phyloP scores from a whole-genome alignment of 2,329 filamentous ascomycete species.

The Ambrosiella xylebori region DNA sequence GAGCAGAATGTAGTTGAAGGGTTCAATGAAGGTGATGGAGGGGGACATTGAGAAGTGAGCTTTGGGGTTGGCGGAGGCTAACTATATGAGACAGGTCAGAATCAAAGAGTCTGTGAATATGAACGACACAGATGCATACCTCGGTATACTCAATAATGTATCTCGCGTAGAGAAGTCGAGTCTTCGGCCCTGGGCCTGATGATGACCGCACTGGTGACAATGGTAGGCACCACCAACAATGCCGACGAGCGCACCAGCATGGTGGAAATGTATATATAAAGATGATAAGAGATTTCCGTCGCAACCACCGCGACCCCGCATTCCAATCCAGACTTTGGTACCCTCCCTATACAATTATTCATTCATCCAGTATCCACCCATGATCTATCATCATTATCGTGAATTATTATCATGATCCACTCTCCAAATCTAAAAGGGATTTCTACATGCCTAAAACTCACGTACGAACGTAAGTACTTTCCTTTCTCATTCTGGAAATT shows the following conservation, averaged over 20 bases:
- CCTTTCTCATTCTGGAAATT: no score
- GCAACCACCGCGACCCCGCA: no score
- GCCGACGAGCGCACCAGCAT: not conserved
- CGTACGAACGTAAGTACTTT: no score
- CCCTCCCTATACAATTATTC: no score
- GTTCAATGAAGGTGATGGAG: not conserved
- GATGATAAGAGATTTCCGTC: not conserved
- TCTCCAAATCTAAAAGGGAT: no score
- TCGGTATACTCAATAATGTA: not conserved
- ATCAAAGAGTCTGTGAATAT: no score
- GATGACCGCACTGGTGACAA: not conserved
- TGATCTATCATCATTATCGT: no score
- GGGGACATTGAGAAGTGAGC: not conserved
- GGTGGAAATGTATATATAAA: not conserved
- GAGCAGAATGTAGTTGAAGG: conserved; percentile 19
- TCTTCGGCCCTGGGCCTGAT: not conserved
- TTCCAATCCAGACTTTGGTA: no score
- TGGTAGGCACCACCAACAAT: not conserved
- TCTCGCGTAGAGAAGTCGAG: no score
- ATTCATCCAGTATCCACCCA: no score
- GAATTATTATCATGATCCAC: no score
- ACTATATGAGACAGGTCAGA: not conserved
- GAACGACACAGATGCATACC: not conserved
- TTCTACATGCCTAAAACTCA: no score
- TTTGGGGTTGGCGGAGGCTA: not conserved